These are phyloP conservation scores for Candida khao-thaluensis DNA, from an alignment of 805 yeast genomes.

Conservation along the genomic window DNA sequence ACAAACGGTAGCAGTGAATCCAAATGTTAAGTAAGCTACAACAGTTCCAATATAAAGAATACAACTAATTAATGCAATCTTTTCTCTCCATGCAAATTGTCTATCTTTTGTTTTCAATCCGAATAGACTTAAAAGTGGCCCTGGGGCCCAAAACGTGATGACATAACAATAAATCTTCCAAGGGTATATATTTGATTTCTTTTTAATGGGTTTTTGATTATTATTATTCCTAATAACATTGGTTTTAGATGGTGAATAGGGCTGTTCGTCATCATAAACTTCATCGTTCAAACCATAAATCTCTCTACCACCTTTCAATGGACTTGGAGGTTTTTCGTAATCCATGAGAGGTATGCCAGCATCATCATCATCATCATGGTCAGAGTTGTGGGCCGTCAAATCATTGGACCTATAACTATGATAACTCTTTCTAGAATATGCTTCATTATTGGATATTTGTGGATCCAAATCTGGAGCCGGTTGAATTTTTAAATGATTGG, in stretches of 20 bases:
- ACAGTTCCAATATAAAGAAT: constrained; percentile 71
- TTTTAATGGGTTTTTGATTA: constrained; percentile 21
- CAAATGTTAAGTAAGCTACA: constrained; percentile 87
- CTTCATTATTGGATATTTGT: constrained; percentile 16
- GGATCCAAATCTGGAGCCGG: constrained; percentile 62
- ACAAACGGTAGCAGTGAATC: constrained; percentile 86
- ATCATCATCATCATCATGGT: constrained; percentile 17
- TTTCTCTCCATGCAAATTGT: constrained; percentile 97
- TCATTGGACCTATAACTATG: constrained; percentile 12
- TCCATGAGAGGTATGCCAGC: constrained; percentile 48
- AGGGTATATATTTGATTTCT: constrained; percentile 38
- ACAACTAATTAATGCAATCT: constrained; percentile 77
- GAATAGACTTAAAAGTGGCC: constrained; percentile 62
- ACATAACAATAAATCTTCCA: constrained; percentile 83
- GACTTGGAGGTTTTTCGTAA: constrained; percentile 18
- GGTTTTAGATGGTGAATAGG: constrained; percentile 20
- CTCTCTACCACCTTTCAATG: constrained; percentile 43
- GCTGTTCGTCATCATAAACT: constrained; percentile 22
- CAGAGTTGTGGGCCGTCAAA: neutral
- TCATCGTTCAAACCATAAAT: constrained; percentile 65
- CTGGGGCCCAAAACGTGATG: constrained; percentile 92
- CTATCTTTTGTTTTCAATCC: constrained; percentile 80
- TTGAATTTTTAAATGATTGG: constrained; percentile 58
- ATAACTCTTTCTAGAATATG: constrained; percentile 13
- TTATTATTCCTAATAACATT: constrained; percentile 21